These are phyloP conservation scores for Alternaria triticina DNA, from an alignment of 2,329 filamentous ascomycete species.

Conservation along the genomic window DNA sequence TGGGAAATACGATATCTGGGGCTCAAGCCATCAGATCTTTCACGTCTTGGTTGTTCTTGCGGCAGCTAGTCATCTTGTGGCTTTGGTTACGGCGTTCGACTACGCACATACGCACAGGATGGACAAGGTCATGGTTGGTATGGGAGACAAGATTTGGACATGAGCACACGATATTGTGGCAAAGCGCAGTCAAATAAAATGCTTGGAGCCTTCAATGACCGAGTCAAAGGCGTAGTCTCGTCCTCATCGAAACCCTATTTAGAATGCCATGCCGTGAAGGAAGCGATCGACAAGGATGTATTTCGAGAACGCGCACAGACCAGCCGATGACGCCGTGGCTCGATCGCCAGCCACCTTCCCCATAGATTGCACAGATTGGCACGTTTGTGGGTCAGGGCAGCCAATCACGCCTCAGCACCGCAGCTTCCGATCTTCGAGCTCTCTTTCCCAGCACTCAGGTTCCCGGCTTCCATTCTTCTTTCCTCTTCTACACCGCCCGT, in stretches of 20 bases:
- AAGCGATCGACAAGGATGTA: conserved; percentile 5
- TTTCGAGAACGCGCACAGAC: conserved; percentile 12
- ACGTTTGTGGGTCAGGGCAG: conserved; percentile 5
- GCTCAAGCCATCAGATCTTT: conserved; percentile 95
- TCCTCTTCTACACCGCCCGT: conserved; percentile 26
- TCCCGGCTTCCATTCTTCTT: conserved; percentile 24
- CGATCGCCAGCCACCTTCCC: conserved; percentile 28
- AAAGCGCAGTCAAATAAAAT: neutral
- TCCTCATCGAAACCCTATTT: neutral
- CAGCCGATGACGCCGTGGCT: conserved; percentile 36
- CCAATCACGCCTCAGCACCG: conserved; percentile 37
- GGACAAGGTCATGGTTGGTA: conserved; percentile 8
- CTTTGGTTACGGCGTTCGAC: conserved; percentile 84
- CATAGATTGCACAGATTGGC: conserved; percentile 9
- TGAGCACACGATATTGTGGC: neutral
- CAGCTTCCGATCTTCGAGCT: conserved; percentile 41
- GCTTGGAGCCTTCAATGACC: neutral
- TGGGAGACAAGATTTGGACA: neutral
- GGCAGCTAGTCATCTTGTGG: conserved; percentile 79
- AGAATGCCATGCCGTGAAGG: neutral
- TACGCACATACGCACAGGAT: conserved; percentile 68
- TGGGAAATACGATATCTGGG: conserved; percentile 85
- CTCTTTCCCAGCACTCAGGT: conserved; percentile 24
- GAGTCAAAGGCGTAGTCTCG: neutral
- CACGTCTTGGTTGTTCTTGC: conserved; percentile 87